Conservation (phyloP, 306 rosid genomes). For the Trichosanthes truncata region DNA sequence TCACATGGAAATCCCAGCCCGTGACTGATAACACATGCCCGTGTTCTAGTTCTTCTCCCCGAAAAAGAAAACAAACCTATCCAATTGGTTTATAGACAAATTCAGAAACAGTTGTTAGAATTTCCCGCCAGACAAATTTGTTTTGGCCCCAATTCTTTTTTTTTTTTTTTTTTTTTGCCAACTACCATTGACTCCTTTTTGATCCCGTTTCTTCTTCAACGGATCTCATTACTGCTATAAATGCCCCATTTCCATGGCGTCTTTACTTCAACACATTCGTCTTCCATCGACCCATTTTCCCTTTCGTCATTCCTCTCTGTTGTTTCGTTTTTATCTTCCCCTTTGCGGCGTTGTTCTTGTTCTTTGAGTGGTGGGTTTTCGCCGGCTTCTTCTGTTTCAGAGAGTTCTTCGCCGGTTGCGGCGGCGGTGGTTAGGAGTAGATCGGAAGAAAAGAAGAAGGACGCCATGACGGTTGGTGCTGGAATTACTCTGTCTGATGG, state of each 20-base stretch:
- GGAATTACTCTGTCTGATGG: conserved; percentile 53
- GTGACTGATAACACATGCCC: neutral
- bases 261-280: neutral
- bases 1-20: neutral
- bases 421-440: neutral
- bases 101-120: neutral
- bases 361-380: neutral
- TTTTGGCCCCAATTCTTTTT: neutral
- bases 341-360: neutral
- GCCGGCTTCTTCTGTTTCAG: neutral
- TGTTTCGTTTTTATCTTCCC: neutral
- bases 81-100: neutral
- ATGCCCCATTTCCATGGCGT: neutral
- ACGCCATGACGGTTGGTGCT: conserved; percentile 74
- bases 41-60: neutral
- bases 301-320: neutral
- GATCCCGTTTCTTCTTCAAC: too few species aligned
- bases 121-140: neutral
- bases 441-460: neutral
- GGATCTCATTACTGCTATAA: neutral
- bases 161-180: neutral
- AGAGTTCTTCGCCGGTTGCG: neutral
- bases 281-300: neutral
- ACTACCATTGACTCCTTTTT: neutral
- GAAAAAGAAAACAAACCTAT: neutral